Percentiles rank a stretch among this genome's conserved stretches.
Evolutionary conservation across 495 filamentous ascomycete species (phyloP).

Genomic region (Penicillium silybi): DNA sequence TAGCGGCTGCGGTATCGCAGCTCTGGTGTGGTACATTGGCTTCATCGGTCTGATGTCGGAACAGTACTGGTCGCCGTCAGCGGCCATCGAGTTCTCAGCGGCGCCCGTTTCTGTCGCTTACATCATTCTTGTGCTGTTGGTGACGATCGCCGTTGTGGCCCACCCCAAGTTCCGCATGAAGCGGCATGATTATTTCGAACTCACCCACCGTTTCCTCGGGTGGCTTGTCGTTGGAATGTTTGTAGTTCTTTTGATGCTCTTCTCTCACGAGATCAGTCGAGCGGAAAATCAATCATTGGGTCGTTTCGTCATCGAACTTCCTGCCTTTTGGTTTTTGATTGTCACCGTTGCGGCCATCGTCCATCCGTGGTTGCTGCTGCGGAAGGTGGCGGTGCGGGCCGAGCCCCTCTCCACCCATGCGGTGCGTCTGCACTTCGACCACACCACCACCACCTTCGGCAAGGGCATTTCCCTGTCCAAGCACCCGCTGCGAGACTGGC

Average conservation of each 20-base stretch:
- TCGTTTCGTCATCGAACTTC: conserved; percentile 33
- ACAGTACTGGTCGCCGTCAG: conserved; percentile 32
- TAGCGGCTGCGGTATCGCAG: conserved; percentile 64
- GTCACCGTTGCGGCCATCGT: conserved; percentile 35
- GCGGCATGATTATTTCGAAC: conserved; percentile 54
- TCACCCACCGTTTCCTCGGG: conserved; percentile 53
- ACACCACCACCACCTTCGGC: conserved; percentile 45
- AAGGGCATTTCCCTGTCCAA: conserved; percentile 47
- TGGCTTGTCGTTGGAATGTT: conserved; percentile 51
- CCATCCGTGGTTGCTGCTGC: conserved; percentile 41
- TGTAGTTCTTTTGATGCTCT: conserved; percentile 34
- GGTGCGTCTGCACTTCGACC: conserved; percentile 65
- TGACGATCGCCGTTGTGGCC: conserved; percentile 42
- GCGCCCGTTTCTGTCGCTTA: conserved; percentile 36
- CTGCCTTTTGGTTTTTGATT: conserved; percentile 44
- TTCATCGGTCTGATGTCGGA: conserved; percentile 50
- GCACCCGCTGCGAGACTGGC: conserved; percentile 68
- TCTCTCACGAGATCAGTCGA: conserved; percentile 30
- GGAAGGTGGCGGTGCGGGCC: conserved; percentile 52
- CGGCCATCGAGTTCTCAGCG: conserved; percentile 21
- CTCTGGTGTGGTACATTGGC: conserved; percentile 66
- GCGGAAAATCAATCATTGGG: conserved; percentile 25
- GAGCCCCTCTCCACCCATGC: conserved; percentile 68
- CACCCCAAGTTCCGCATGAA: conserved; percentile 43
- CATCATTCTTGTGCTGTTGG: conserved; percentile 36